These are phyloP conservation scores for Candida takata DNA, from an alignment of 805 yeast species.

Conservation along the genomic window DNA sequence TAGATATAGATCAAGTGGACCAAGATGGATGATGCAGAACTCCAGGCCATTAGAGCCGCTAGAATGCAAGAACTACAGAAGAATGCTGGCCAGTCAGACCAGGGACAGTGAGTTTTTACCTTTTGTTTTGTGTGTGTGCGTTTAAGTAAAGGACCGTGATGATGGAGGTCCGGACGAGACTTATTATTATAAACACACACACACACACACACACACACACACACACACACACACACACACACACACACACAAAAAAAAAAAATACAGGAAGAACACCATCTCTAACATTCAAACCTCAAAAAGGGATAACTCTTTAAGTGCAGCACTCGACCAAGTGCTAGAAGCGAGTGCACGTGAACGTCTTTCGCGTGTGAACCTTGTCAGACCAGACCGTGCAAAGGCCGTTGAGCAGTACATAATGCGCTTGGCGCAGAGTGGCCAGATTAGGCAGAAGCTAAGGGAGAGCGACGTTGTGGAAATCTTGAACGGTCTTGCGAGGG, in stretches of 20 bases:
- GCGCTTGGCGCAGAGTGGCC: constrained; percentile 70
- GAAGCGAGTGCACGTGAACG: constrained; percentile 85
- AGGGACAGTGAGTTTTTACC: constrained; percentile 7
- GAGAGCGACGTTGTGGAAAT: constrained; percentile 81
- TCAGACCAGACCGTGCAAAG: constrained; percentile 83
- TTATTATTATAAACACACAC: no score
- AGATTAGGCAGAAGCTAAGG: constrained; percentile 60
- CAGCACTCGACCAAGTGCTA: constrained; percentile 56
- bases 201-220: no score
- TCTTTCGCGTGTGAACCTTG: constrained; percentile 77
- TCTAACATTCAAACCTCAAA: neutral
- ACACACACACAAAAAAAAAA: constrained; percentile 13
- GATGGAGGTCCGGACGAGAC: no score
- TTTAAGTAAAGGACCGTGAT: no score
- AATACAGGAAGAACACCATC: constrained; percentile 3
- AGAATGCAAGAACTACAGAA: constrained; percentile 77
- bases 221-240: no score
- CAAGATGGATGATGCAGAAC: constrained; percentile 89
- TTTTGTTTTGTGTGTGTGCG: neutral
- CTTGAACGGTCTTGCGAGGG: constrained; percentile 74
- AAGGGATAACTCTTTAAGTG: constrained; percentile 7
- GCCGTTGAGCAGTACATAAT: constrained; percentile 79
- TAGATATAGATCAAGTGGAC: no score
- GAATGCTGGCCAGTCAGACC: constrained; percentile 32
- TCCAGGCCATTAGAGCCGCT: constrained; percentile 90